phyloP scores from a whole-genome alignment of 2,329 filamentous ascomycete species.

The Colletotrichum brevisporum region DNA sequence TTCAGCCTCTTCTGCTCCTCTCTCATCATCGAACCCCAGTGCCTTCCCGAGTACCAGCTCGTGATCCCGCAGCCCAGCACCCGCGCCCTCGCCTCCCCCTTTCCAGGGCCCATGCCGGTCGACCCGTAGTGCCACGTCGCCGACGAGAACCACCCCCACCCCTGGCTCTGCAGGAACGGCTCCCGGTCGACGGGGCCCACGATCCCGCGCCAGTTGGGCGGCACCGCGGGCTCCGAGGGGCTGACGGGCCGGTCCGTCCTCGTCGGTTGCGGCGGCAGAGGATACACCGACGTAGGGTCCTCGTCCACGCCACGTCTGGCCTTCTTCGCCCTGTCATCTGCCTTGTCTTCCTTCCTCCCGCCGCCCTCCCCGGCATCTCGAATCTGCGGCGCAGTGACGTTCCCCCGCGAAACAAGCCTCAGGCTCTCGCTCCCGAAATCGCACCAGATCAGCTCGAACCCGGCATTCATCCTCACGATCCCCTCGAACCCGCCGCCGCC shows the following conservation, averaged over 20 bases:
- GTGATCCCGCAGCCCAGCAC: constrained; percentile 58
- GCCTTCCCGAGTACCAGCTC: constrained; percentile 59
- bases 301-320: constrained; percentile 13
- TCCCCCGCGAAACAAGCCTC: constrained; percentile 58
- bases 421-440: constrained; percentile 61
- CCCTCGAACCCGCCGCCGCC: constrained; percentile 64
- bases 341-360: not conserved
- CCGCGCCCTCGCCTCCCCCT: constrained; percentile 58
- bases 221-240: constrained; percentile 51
- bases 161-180: constrained; percentile 56
- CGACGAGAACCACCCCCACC: constrained; percentile 61
- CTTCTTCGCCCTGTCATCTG: constrained; percentile 11
- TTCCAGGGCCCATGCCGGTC: constrained; percentile 52
- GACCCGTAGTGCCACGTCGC: constrained; percentile 60
- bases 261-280: constrained; percentile 54
- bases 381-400: constrained; percentile 61
- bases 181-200: constrained; percentile 46
- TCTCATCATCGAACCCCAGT: constrained; percentile 43
- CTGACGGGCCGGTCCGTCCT: constrained; percentile 51
- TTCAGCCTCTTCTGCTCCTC: constrained; percentile 57
- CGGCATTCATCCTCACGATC: constrained; percentile 65
- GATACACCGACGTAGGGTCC: constrained; percentile 48
- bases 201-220: constrained; percentile 54
- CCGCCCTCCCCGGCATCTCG: constrained; percentile 23
- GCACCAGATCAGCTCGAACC: constrained; percentile 68